Evolutionary conservation across 2,329 filamentous ascomycete genomes (phyloP).

Genomic region (Aspergillus texensis): DNA sequence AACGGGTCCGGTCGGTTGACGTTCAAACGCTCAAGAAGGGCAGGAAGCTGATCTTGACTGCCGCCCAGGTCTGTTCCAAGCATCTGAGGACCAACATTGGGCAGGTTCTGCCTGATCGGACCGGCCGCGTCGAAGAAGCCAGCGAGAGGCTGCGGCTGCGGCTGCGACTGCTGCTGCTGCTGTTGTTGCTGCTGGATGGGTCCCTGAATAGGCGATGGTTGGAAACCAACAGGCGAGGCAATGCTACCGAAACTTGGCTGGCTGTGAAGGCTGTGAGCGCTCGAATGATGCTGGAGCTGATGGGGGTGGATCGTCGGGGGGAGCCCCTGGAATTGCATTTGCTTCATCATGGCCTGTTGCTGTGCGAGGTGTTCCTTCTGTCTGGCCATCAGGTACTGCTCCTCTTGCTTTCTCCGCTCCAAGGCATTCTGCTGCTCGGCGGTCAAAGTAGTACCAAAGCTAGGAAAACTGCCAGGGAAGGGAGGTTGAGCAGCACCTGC

Average conservation of each 20-base stretch:
- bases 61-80: constrained; percentile 54
- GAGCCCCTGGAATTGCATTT: constrained; percentile 67
- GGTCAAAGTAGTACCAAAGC: constrained; percentile 93
- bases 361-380: constrained; percentile 92
- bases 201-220: constrained; percentile 61
- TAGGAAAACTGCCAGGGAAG: constrained; percentile 90
- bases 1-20: constrained; percentile 55
- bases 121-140: constrained; percentile 68
- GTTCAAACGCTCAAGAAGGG: constrained; percentile 67
- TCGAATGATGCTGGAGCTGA: constrained; percentile 86
- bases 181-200: constrained; percentile 59
- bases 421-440: constrained; percentile 98
- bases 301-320: constrained; percentile 57
- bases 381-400: constrained; percentile 93
- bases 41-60: constrained; percentile 72
- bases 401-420: constrained; percentile 94
- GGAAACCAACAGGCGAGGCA: constrained; percentile 76
- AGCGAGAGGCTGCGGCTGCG: constrained; percentile 56
- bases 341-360: constrained; percentile 75
- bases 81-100: constrained; percentile 40
- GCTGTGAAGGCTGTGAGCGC: constrained; percentile 92
- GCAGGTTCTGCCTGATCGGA: constrained; percentile 48
- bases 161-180: constrained; percentile 39
- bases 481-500: constrained; percentile 75
- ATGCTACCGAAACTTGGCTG: constrained; percentile 97